These are phyloP conservation scores for Suillus clintonianus DNA, from an alignment of 768 basidiomycete species.

Conservation along the genomic window DNA sequence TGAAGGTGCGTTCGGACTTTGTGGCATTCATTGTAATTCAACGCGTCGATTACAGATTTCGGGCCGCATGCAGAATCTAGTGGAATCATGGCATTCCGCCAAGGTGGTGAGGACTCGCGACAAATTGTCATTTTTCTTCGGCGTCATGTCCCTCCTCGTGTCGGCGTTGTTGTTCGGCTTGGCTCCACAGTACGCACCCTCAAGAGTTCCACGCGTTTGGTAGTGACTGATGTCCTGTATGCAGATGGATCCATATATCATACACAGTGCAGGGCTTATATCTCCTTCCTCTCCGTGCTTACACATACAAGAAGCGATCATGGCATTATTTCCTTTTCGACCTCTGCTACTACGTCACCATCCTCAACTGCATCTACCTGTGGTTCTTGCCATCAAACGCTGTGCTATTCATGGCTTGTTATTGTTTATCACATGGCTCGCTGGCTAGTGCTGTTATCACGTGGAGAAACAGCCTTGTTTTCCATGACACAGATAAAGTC, in stretches of 20 bases:
- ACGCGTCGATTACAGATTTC: slow-evolving; percentile 58
- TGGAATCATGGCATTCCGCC: slow-evolving; percentile 89
- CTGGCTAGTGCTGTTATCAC: slow-evolving; percentile 95
- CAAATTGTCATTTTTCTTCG: slow-evolving; percentile 89
- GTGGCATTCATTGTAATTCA: background rate
- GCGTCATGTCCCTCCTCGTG: slow-evolving; percentile 86
- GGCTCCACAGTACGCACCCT: slow-evolving; percentile 70
- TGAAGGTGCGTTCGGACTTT: slow-evolving; percentile 58
- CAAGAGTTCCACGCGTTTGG: slow-evolving; percentile 4
- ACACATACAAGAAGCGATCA: slow-evolving; percentile 86
- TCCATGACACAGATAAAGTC: slow-evolving; percentile 96
- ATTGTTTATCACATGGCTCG: slow-evolving; percentile 88
- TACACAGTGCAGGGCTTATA: slow-evolving; percentile 80
- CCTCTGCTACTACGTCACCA: slow-evolving; percentile 90
- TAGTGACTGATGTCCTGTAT: slow-evolving; percentile 13
- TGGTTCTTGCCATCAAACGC: slow-evolving; percentile 84
- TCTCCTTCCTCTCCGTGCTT: slow-evolving; percentile 81
- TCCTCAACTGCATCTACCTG: slow-evolving; percentile 89
- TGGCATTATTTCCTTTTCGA: slow-evolving; percentile 97
- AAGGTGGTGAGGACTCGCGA: slow-evolving; percentile 82
- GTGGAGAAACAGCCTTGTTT: slow-evolving; percentile 98
- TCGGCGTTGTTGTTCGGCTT: slow-evolving; percentile 88
- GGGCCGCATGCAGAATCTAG: slow-evolving; percentile 73
- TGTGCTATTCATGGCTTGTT: slow-evolving; percentile 86
- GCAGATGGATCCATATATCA: slow-evolving; percentile 83